These are phyloP conservation scores for Fusarium sp. DNA, from an alignment of 2,329 filamentous ascomycete genomes.

Conservation along the genomic window DNA sequence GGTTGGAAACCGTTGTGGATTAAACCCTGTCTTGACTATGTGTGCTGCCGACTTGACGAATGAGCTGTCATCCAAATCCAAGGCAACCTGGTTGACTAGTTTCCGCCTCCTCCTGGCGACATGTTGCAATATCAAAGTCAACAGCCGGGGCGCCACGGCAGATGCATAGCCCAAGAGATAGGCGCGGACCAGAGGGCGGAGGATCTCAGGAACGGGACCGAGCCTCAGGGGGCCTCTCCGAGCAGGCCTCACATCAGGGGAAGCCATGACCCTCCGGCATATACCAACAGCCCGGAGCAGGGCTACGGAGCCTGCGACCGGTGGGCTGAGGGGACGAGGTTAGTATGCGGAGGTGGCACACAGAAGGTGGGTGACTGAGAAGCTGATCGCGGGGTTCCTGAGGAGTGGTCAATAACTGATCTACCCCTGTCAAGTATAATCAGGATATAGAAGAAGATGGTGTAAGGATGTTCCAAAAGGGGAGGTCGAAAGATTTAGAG, in stretches of 20 bases:
- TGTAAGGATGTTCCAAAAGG: conserved; percentile 29
- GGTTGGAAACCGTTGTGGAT: conserved; percentile 65
- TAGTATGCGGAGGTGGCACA: conserved; percentile 9
- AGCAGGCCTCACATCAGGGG: conserved; percentile 24
- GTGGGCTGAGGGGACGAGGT: conserved; percentile 5
- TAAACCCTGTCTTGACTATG: conserved; percentile 62
- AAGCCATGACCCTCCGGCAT: conserved; percentile 32
- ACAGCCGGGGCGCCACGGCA: conserved; percentile 63
- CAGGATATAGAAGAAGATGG: conserved; percentile 30
- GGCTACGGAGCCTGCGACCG: conserved; percentile 40
- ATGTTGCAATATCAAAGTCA: conserved; percentile 63
- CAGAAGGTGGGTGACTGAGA: conserved; percentile 28
- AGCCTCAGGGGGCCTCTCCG: conserved; percentile 41
- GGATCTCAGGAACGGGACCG: conserved; percentile 55
- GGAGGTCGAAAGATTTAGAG: conserved; percentile 20
- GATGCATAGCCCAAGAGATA: conserved; percentile 70
- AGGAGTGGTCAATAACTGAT: conserved; percentile 31
- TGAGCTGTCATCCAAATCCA: conserved; percentile 43
- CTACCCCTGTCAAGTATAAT: conserved; percentile 33
- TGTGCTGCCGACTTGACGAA: conserved; percentile 48
- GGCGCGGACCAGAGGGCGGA: conserved; percentile 66
- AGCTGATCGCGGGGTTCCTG: conserved; percentile 36
- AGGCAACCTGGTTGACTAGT: conserved; percentile 36
- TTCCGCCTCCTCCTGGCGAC: conserved; percentile 51
- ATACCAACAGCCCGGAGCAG: conserved; percentile 27